A percentile compares a stretch with the other conserved stretches of the same genome.
These are phyloP conservation scores for Phyllosticta citrichinensis DNA, from an alignment of 2,329 filamentous ascomycete genomes.

Conservation along the genomic window DNA sequence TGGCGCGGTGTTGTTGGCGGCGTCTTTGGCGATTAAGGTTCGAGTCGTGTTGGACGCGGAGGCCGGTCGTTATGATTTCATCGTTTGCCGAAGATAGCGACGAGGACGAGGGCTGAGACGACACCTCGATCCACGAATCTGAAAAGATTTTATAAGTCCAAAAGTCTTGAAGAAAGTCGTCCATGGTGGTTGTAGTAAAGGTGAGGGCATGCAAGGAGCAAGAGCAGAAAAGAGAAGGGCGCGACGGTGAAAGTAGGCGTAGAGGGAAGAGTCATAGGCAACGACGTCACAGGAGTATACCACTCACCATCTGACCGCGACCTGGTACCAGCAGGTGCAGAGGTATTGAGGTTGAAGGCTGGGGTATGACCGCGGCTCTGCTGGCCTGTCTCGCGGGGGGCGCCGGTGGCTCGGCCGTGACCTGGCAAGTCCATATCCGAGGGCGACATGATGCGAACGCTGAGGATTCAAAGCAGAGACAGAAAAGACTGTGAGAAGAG, in stretches of 20 bases:
- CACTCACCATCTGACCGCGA: constrained; percentile 10
- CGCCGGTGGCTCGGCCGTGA: constrained; percentile 2
- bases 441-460: background rate
- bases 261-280: background rate
- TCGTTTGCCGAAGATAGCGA: constrained; percentile 77
- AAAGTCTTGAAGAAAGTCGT: constrained; percentile 10
- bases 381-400: background rate
- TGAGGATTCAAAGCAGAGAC: background rate
- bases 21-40: constrained; percentile 51
- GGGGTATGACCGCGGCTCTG: background rate
- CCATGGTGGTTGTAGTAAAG: constrained; percentile 1
- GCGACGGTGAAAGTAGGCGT: background rate
- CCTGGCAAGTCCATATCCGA: background rate
- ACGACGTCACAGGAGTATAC: background rate
- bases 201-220: background rate
- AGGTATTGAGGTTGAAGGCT: background rate
- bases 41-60: constrained; percentile 60
- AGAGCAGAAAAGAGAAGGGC: background rate
- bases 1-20: constrained; percentile 22
- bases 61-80: constrained; percentile 82
- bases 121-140: constrained; percentile 94
- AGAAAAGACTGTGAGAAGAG: background rate
- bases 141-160: constrained; percentile 10
- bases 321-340: constrained; percentile 7
- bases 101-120: constrained; percentile 86